phyloP scores from a whole-genome alignment of 1,139 yeast genomes.

The Suhomyces coccinellae region DNA sequence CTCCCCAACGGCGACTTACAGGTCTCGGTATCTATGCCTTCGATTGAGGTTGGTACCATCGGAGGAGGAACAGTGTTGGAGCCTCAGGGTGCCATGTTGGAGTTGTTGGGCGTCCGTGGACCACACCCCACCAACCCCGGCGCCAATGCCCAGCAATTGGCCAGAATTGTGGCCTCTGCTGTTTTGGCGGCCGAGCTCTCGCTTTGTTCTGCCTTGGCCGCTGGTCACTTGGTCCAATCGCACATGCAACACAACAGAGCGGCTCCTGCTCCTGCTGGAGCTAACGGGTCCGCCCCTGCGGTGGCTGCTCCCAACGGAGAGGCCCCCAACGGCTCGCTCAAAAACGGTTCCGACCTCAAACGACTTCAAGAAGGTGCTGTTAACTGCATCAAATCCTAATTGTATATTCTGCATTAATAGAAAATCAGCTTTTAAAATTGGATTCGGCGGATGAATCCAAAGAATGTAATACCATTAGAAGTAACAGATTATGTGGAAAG shows the following conservation, averaged over 20 bases:
- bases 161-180: constrained; percentile 91
- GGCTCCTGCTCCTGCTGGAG: constrained; percentile 43
- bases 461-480: too few species aligned
- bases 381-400: constrained; percentile 53
- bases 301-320: constrained; percentile 14
- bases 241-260: constrained; percentile 96
- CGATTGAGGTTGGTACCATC: constrained; percentile 97
- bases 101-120: constrained; percentile 90
- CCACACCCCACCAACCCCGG: constrained; percentile 96
- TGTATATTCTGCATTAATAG: constrained; percentile 18
- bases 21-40: constrained; percentile 97
- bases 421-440: constrained; percentile 2
- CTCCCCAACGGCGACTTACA: constrained; percentile 73
- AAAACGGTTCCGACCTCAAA: constrained; percentile 41
- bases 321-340: constrained; percentile 8
- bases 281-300: constrained; percentile 26
- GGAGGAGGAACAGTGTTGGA: constrained; percentile 99
- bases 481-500: too few species aligned
- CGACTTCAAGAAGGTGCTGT: constrained; percentile 69
- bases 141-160: constrained; percentile 90
- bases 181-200: constrained; percentile 97
- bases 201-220: constrained; percentile 91
- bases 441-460: too few species aligned
- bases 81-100: constrained; percentile 97
- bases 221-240: constrained; percentile 96